Percentiles rank a stretch among this genome's conserved stretches.
Evolutionary conservation across 805 yeast species (phyloP).

Genomic region (Candida gorgasii): DNA sequence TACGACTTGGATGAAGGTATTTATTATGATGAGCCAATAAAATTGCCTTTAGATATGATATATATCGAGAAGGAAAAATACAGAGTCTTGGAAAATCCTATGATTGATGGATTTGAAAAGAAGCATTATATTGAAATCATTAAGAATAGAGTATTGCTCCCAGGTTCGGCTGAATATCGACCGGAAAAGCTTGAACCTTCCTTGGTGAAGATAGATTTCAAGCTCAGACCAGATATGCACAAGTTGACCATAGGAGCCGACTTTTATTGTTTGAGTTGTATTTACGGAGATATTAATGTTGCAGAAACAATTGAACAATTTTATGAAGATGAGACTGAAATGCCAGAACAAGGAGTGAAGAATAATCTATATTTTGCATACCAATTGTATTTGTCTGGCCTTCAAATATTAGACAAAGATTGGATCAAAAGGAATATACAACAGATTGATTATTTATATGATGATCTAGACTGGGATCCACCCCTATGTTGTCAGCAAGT

Average conservation of each 20-base stretch:
- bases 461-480: not conserved
- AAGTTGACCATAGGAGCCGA: too few relatives aligned
- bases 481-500: too few relatives aligned
- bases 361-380: not conserved
- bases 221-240: not conserved
- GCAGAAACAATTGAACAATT: not conserved
- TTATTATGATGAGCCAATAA: not conserved
- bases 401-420: not conserved
- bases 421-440: not conserved
- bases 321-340: not conserved
- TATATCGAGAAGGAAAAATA: not conserved
- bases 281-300: not conserved
- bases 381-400: not conserved
- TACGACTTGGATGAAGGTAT: not conserved
- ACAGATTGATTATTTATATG: not conserved
- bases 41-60: not conserved
- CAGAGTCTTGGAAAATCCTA: not conserved
- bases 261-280: not conserved
- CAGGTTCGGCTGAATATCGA: too few relatives aligned
- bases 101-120: not conserved
- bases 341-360: not conserved
- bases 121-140: not conserved
- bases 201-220: not conserved
- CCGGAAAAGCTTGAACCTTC: too few relatives aligned
- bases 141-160: not conserved